A percentile compares a stretch with the other conserved stretches of the same genome.
Conservation (phyloP, 2,329 filamentous ascomycete genomes). For the Epichloe gansuensis region DNA sequence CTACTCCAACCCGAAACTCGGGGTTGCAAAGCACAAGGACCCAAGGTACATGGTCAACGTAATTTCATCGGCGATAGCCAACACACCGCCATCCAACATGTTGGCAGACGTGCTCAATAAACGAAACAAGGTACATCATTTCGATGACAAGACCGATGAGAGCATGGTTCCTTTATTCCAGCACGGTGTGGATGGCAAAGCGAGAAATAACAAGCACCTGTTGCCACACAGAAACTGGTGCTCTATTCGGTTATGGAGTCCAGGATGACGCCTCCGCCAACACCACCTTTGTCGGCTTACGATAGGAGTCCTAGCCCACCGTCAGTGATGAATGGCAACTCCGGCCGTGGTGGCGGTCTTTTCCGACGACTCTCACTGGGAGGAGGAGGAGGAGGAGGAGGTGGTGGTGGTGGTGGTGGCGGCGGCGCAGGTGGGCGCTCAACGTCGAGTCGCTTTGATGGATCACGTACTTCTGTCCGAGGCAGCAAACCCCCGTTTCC, state of each 20-base stretch:
- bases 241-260: conserved; percentile 73
- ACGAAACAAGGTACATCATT: conserved; percentile 70
- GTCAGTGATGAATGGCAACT: conserved; percentile 3
- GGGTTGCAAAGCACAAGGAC: conserved; percentile 74
- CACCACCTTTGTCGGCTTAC: conserved; percentile 44
- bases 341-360: conserved; percentile 21
- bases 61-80: conserved; percentile 87
- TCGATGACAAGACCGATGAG: conserved; percentile 73
- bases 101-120: conserved; percentile 89
- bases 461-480: conserved; percentile 22
- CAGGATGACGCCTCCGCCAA: conserved; percentile 63
- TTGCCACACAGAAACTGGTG: conserved; percentile 93
- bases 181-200: conserved; percentile 78
- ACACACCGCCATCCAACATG: conserved; percentile 76
- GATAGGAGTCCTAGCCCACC: conserved; percentile 30
- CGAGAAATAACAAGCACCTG: conserved; percentile 81
- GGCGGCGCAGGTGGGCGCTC: conserved; percentile 19
- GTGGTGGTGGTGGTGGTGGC: background rate
- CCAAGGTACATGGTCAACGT: conserved; percentile 96
- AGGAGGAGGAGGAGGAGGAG: background rate
- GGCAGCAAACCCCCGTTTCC: conserved; percentile 40
- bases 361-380: conserved; percentile 30
- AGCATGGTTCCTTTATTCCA: conserved; percentile 91
- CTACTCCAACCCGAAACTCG: conserved; percentile 77
- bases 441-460: conserved; percentile 25